Evolutionary conservation across 1,284 basidiomycete genomes (phyloP), one percentile per base, ranked within the genome.

Genomic region (Pseudozyma sp.): DNA sequence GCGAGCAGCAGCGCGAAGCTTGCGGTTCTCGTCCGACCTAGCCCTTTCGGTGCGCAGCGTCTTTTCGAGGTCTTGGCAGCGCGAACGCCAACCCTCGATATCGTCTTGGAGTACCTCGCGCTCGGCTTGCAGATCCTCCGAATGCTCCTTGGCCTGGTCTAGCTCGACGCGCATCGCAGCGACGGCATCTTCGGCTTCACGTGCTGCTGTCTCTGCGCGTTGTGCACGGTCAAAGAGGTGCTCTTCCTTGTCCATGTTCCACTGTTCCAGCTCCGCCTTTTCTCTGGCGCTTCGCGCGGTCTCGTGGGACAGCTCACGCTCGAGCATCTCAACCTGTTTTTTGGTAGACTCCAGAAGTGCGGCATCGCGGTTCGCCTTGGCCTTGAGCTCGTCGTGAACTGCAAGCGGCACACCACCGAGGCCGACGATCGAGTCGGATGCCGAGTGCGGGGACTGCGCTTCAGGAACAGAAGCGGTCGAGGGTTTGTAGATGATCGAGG

Each of bases 91-190:
- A 14, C 79, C 82, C 33, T 80, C 80, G 40, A 82, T 75, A 43
- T 84, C 82, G 17, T 84, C 82, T 39, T 60, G 54, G 16, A 79
- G 64, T 62, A 80, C 79, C 57, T 84, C 82, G 37, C 82, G 70
- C 70, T 83, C 82, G 7, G 76, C 75, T 30, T 71, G 69, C 46
- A 75, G 48, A 42, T 84, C 82, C 46, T 81, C 79, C 11, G 81
- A 33, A 7, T 57, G 50, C 52, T 73, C 74, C 35, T 63, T 61
- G 30, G 47, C 46, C 43, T 66, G 54, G 2, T 59, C 55, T 16
- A 71, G 43, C 54, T 81, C 70, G 16, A 46, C 42, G 16, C 68
- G 57, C 29, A 73, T 47, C 33, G 61, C 65, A 0, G 42, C 54
- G 16, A 50, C 24, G 7, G 54, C 49, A 33, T 65, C 67, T 16